Percentiles rank a stretch among this genome's conserved stretches.
These are phyloP conservation scores for Plectosphaerella sp. DNA, from an alignment of 2,329 filamentous ascomycete genomes.

Conservation along the genomic window DNA sequence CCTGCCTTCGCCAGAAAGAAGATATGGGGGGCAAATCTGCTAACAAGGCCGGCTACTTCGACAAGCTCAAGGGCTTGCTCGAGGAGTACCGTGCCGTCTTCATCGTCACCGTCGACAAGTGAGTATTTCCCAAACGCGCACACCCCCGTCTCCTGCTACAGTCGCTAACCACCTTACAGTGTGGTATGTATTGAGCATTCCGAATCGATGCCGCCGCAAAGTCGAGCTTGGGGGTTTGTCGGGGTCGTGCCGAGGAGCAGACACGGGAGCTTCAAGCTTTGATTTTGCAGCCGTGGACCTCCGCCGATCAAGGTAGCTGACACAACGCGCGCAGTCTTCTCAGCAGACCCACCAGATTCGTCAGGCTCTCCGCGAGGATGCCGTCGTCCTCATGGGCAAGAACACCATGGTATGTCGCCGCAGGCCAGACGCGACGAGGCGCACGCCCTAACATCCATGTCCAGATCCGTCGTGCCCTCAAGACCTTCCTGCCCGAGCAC, in stretches of 20 bases:
- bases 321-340: conserved; percentile 51
- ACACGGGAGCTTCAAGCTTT: too few species aligned
- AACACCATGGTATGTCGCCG: conserved; percentile 86
- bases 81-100: conserved; percentile 97
- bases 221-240: too few species aligned
- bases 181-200: not conserved
- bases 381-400: conserved; percentile 98
- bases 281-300: too few species aligned
- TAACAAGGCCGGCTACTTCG: conserved; percentile 97
- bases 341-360: conserved; percentile 99
- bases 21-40: conserved; percentile 97
- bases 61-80: conserved; percentile 97
- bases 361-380: conserved; percentile 81
- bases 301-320: too few species aligned
- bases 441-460: not conserved
- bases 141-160: not conserved
- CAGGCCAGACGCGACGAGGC: not conserved
- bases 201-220: too few species aligned
- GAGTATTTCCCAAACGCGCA: not conserved
- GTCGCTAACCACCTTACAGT: not conserved
- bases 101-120: conserved; percentile 87
- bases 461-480: conserved; percentile 91
- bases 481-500: conserved; percentile 84
- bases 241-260: too few species aligned
- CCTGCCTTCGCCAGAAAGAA: conserved; percentile 94